A percentile compares a stretch with the other conserved stretches of the same genome.
These are phyloP conservation scores for Trichosanthes truncata DNA, from an alignment of 306 rosid genomes.

Conservation along the genomic window DNA sequence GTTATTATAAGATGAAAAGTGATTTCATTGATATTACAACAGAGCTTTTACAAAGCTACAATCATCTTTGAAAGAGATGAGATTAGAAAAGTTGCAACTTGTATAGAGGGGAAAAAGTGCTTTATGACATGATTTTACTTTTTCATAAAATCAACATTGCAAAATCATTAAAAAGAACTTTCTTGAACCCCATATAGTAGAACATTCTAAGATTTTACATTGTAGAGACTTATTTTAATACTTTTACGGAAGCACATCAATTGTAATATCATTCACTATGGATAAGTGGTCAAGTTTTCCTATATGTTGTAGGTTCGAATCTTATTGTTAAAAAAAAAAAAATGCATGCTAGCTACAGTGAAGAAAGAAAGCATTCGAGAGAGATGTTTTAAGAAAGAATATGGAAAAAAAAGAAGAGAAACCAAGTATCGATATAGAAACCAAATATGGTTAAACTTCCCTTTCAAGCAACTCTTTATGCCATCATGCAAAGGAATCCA, in stretches of 20 bases:
- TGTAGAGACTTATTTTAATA: not conserved
- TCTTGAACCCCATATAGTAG: not conserved
- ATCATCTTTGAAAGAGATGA: not conserved
- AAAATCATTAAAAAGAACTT: not conserved
- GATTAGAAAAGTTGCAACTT: not conserved
- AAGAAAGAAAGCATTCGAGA: not conserved
- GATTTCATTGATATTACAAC: not conserved
- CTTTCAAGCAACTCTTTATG: not conserved
- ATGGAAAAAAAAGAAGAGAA: not conserved
- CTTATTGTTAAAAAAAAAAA: not conserved
- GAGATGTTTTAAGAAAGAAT: not conserved
- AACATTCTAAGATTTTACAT: not conserved
- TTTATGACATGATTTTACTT: not conserved
- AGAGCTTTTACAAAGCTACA: not conserved
- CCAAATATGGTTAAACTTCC: constrained; percentile 4
- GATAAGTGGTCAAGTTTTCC: not conserved
- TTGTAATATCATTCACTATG: not conserved
- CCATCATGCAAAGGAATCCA: constrained; percentile 21
- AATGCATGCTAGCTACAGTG: not conserved
- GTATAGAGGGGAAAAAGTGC: not conserved
- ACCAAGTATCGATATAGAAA: not conserved
- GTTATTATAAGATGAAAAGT: not conserved
- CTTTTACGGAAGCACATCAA: not conserved
- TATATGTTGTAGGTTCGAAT: not conserved
- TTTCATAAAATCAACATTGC: not conserved